These are phyloP conservation scores for Diaporthe citrichinensis DNA, from an alignment of 2,329 filamentous ascomycete genomes.

Conservation along the genomic window DNA sequence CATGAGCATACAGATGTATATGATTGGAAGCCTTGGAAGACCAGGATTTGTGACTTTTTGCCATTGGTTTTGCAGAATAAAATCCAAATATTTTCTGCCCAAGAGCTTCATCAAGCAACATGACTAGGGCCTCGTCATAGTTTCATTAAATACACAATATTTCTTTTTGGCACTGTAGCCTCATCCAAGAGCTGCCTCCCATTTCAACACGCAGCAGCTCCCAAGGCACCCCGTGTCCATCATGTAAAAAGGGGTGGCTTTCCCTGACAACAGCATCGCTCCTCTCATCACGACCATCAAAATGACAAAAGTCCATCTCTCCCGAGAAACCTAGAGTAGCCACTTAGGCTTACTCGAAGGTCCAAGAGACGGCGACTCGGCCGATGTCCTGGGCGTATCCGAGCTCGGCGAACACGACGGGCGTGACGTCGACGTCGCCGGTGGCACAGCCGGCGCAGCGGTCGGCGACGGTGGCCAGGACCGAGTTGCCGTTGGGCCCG, in stretches of 20 bases:
- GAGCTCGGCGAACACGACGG: conserved; percentile 46
- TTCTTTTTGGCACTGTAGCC: neutral
- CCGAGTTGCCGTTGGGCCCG: conserved; percentile 44
- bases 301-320: no score
- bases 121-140: conserved; percentile 8
- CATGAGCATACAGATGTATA: no score
- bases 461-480: conserved; percentile 49
- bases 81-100: neutral
- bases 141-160: conserved; percentile 25
- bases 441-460: conserved; percentile 49
- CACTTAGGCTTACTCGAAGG: conserved; percentile 39
- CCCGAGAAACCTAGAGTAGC: neutral
- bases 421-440: conserved; percentile 50
- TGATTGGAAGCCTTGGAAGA: no score
- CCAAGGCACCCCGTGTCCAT: neutral
- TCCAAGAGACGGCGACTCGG: conserved; percentile 45
- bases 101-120: neutral
- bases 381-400: conserved; percentile 42
- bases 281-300: neutral
- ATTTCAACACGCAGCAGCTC: neutral
- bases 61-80: neutral
- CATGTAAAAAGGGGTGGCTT: neutral
- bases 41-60: no score
- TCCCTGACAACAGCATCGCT: neutral
- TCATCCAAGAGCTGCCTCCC: neutral